Base-by-base conservation (phyloP, 2,329 filamentous ascomycete genomes). In the Trichoderma semiorbis region DNA sequence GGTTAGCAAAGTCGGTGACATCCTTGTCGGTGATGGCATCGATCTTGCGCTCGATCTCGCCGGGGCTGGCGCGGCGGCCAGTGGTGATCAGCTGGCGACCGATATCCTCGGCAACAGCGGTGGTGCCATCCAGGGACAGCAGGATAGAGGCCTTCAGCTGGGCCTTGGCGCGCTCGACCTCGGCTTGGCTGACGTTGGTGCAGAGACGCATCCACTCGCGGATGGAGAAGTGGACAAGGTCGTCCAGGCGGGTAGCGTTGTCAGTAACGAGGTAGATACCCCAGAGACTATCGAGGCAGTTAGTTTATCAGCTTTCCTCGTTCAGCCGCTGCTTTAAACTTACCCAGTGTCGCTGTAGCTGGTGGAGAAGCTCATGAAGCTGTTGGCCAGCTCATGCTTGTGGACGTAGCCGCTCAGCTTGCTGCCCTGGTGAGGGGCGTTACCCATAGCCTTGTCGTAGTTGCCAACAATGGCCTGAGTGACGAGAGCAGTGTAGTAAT, bases 321-420 rank as follows among this genome's bases (percentile, higher is more conserved):
- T 57, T 69, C 28, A 24, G 12, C 11, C 3, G 18, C 55, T 8
- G 12, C 16, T 30, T 28, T 24, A 57, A 66, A 82, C 91, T 84
- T 90, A 97, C 94, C 95, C 96, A 82, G 96, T 99, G 84, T 99
- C 96, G 81, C 95, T 98, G 87, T 99, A 99, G 88, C 94, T 97
- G 77, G 96, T 99, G 76, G 95, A 98, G 87, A 99, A 99, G 87
- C 93, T 97, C 97, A 99, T 99, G 89, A 98, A 99, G 90, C 95
- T 98, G 88, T 97, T 99, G 84, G 96, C 96, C 74, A 99, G 90
- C 83, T 95, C 92, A 86, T 98, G 90, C 85, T 97, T 91, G 88
- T 97, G 93, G 77, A 99, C 92, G 80, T 96, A 94, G 76, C 92
- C 91, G 87, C 94, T 97, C 79, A 99, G 93, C 89, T 97, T 98